Evolutionary conservation across 2,329 filamentous ascomycete species (phyloP), one percentile per base, ranked within the genome.

Genomic region (Neoscytalidium dimidiatum): DNA sequence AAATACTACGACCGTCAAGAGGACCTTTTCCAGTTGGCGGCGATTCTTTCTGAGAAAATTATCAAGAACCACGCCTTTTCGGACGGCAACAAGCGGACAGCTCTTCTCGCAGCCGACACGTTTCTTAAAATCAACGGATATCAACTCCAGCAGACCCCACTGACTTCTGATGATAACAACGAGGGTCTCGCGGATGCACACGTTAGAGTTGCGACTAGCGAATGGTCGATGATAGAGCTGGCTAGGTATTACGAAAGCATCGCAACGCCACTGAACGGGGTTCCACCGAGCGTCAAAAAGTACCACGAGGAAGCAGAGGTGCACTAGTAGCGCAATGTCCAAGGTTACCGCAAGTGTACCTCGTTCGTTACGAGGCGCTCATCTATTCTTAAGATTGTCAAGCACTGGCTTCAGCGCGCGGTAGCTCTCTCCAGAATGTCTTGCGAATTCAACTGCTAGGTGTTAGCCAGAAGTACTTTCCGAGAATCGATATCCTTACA

Each of bases 61-160:
- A 73, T 74, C 65, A 72, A 74, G 66, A 75, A 73, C 52, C 72
- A 75, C 65, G 69, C 72, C 43, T 75, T 68, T 64, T 63, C 67
- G 56, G 72, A 74, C 64, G 72, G 72, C 33, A 75, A 75, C 60
- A 75, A 76, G 66, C 68, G 72, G 21, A 73, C 70, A 43, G 72
- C 71, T 4, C 67, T 75, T 35, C 43, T 74, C 5, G 71, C 73
- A 3, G 73, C 71, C 31, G 71, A 74, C 57, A 72, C 74, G 69
- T 74, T 75, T 41, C 64, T 75, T 23, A 71, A 68, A 62, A 69
- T 73, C 29, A 75, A 75, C 48, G 70, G 73, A 5, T 71, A 69
- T 51, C 51, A 65, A n/a, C 70, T 74, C 46, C 69, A 71, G 56
- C 9, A 31, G 51, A 38, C 13, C 9, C 64, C 64, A 9, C 26